These are phyloP conservation scores for Lithohypha guttulata DNA, from an alignment of 2,329 filamentous ascomycete genomes.

Conservation along the genomic window DNA sequence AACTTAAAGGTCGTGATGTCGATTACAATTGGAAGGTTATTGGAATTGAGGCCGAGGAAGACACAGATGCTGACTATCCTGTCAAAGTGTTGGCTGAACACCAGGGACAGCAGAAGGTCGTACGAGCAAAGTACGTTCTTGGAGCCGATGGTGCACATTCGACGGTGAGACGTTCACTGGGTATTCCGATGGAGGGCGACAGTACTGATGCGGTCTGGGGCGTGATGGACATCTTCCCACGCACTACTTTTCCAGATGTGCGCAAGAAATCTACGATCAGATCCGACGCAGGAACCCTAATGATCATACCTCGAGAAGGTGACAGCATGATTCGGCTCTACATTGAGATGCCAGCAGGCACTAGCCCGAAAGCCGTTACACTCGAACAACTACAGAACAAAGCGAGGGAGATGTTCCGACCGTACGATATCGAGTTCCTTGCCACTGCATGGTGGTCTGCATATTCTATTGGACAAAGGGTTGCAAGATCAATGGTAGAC, in stretches of 20 bases:
- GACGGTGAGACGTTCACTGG: constrained; percentile 29
- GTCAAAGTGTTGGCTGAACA: constrained; percentile 36
- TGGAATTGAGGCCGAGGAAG: constrained; percentile 40
- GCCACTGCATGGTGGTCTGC: constrained; percentile 58
- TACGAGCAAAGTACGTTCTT: constrained; percentile 42
- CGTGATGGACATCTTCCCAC: constrained; percentile 43
- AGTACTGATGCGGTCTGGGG: constrained; percentile 50
- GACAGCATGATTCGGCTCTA: constrained; percentile 51
- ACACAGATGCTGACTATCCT: constrained; percentile 32
- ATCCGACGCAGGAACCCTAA: constrained; percentile 34
- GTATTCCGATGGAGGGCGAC: constrained; percentile 49
- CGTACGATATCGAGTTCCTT: constrained; percentile 44
- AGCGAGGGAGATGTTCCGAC: constrained; percentile 41
- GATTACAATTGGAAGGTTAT: constrained; percentile 47
- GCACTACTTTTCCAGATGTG: constrained; percentile 41
- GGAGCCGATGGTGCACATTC: constrained; percentile 41
- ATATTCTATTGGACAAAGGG: constrained; percentile 60
- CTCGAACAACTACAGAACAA: constrained; percentile 44
- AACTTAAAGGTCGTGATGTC: constrained; percentile 34
- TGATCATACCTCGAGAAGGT: constrained; percentile 45
- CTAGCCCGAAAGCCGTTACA: constrained; percentile 41
- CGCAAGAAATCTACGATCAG: constrained; percentile 41
- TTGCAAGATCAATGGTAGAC: constrained; percentile 42
- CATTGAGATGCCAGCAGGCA: constrained; percentile 45
- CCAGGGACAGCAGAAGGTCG: constrained; percentile 31